These are phyloP conservation scores for Paramecium caudatum DNA, from an alignment of 73 alveolate genomes.

Conservation along the genomic window DNA sequence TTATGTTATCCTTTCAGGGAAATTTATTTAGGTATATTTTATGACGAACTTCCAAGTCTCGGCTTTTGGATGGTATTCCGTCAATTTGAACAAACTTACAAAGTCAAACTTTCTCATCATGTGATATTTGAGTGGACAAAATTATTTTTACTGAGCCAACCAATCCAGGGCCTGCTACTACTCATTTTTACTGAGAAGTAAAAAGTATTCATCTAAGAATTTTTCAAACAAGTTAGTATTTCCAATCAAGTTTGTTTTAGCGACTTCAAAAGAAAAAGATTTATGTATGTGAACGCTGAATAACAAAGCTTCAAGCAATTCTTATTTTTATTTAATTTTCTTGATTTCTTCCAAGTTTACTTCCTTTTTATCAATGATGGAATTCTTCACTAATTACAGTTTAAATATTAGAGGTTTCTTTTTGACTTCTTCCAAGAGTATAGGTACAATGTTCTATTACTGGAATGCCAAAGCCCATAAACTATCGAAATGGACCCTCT, in stretches of 20 bases:
- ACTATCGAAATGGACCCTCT: not conserved
- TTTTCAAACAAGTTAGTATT: not conserved
- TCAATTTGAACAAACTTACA: conserved; percentile 4
- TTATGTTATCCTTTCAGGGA: conserved; percentile 11
- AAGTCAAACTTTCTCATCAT: not conserved
- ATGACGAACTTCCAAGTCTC: conserved; percentile 28
- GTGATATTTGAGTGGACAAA: conserved; percentile 56
- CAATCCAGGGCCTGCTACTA: not conserved
- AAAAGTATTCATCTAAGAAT: conserved; percentile 49
- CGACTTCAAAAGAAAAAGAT: not conserved
- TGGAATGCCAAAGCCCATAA: not conserved
- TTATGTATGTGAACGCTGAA: not conserved
- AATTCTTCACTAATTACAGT: not conserved
- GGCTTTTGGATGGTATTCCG: conserved; percentile 32
- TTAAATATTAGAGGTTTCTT: not conserved
- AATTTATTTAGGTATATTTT: not conserved
- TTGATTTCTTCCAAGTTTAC: not conserved
- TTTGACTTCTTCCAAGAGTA: conserved; percentile 1
- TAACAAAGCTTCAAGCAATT: not conserved
- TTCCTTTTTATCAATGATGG: not conserved
- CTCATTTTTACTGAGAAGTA: not conserved
- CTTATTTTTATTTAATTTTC: not conserved
- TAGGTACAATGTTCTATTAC: not conserved
- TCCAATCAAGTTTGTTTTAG: conserved; percentile 5
- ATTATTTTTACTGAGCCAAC: not conserved